A percentile compares a stretch with the other conserved stretches of the same genome.
phyloP scores from a whole-genome alignment of 2,329 filamentous ascomycete genomes.

The Ophiostoma piceae region DNA sequence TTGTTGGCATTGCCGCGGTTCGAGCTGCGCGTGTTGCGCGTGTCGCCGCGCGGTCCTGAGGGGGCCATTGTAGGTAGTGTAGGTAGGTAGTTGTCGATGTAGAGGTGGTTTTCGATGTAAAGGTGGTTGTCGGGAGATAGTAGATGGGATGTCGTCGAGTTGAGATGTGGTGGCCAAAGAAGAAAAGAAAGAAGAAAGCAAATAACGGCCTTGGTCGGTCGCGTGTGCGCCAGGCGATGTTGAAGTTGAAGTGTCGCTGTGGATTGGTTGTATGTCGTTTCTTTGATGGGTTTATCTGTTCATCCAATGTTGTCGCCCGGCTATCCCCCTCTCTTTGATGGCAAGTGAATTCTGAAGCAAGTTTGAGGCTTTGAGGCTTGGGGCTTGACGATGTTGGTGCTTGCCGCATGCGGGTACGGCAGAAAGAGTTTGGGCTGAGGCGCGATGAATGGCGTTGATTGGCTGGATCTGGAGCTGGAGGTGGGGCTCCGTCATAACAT shows the following conservation, averaged over 20 bases:
- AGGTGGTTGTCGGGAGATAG: too few species aligned
- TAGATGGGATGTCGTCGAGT: background rate
- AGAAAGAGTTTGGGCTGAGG: constrained; percentile 2
- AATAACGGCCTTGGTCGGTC: background rate
- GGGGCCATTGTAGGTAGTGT: constrained; percentile 31
- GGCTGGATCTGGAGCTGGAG: background rate
- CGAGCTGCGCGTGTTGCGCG: constrained; percentile 27
- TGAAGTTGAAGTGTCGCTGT: background rate
- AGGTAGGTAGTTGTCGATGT: background rate
- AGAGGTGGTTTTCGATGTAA: too few species aligned
- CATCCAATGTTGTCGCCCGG: background rate
- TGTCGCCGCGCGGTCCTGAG: constrained; percentile 29
- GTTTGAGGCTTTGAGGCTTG: background rate
- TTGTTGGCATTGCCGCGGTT: constrained; percentile 17
- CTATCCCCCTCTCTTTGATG: background rate
- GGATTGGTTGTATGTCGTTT: background rate
- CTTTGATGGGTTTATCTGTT: too few species aligned
- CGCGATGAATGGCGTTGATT: constrained; percentile 8
- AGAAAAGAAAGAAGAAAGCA: background rate
- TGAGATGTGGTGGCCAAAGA: background rate
- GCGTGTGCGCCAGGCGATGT: background rate
- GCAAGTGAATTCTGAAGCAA: background rate
- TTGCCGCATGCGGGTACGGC: constrained; percentile 9
- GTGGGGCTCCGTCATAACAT: background rate
- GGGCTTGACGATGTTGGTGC: background rate